A percentile compares a stretch with the other conserved stretches of the same genome.
Evolutionary conservation across 108 stramenopile species (phyloP).

Genomic region (Seminavis robusta): DNA sequence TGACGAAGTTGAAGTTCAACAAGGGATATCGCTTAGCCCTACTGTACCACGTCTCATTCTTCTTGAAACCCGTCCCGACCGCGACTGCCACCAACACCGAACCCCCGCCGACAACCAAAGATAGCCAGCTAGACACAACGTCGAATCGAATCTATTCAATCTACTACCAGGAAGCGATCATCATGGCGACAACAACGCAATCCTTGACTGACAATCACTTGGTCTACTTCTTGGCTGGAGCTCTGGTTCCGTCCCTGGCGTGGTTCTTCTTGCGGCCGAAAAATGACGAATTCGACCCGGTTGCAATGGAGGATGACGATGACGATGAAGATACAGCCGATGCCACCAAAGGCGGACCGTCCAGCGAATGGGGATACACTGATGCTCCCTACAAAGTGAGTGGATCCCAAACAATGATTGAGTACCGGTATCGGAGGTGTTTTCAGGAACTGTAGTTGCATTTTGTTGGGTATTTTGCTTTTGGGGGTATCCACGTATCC

Average conservation of each 20-base stretch:
- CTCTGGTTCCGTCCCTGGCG: constrained; percentile 38
- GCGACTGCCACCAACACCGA: too few species aligned
- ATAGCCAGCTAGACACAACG: too few species aligned
- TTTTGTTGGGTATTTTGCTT: too few species aligned
- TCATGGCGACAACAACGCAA: too few species aligned
- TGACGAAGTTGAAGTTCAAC: too few species aligned
- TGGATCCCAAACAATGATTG: neutral
- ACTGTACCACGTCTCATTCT: too few species aligned
- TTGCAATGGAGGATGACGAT: constrained; percentile 13
- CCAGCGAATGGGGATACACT: constrained; percentile 44
- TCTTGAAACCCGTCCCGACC: too few species aligned
- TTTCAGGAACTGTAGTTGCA: neutral
- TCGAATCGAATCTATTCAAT: too few species aligned
- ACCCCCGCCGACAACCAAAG: too few species aligned
- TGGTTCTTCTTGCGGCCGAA: constrained; percentile 3
- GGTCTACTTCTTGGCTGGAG: constrained; percentile 44
- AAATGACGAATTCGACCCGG: neutral
- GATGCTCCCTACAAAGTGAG: constrained; percentile 91
- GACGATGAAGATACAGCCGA: constrained; percentile 19
- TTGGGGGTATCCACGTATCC: too few species aligned
- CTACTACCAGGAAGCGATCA: too few species aligned
- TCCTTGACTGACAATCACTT: constrained; percentile 14
- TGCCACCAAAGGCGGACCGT: constrained; percentile 1
- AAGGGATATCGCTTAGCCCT: too few species aligned
- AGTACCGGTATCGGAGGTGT: neutral